phyloP scores from a whole-genome alignment of 257 asterid species.

The Rehmannia glutinosa region DNA sequence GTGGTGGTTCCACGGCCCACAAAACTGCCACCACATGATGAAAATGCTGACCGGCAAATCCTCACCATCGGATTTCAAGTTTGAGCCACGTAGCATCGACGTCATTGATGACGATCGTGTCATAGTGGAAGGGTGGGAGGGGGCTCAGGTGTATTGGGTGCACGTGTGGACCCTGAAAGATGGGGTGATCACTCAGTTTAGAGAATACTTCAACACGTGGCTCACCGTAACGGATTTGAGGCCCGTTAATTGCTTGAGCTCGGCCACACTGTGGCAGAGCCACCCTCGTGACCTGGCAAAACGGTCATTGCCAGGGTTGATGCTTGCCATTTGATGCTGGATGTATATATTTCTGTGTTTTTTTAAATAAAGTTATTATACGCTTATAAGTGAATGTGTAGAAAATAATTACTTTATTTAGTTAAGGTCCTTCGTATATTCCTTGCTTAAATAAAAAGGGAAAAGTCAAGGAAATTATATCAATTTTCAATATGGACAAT shows the following conservation, averaged over 20 bases:
- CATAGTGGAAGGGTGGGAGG: slow-evolving; percentile 93
- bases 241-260: slow-evolving; percentile 28
- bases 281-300: slow-evolving; percentile 70
- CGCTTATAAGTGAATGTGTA: neutral
- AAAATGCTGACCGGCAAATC: slow-evolving; percentile 71
- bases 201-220: slow-evolving; percentile 95
- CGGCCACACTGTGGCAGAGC: slow-evolving; percentile 86
- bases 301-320: slow-evolving; percentile 69
- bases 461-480: neutral
- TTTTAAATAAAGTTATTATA: neutral
- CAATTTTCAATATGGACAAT: neutral
- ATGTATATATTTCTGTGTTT: neutral
- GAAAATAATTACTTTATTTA: neutral
- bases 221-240: slow-evolving; percentile 69
- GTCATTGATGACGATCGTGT: slow-evolving; percentile 58
- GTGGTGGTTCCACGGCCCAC: slow-evolving; percentile 99
- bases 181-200: slow-evolving; percentile 66
- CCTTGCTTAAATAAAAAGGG: neutral
- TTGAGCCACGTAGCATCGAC: slow-evolving; percentile 64
- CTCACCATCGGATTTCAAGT: slow-evolving; percentile 41
- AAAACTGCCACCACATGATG: slow-evolving; percentile 89
- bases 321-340: slow-evolving; percentile 58
- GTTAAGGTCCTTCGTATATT: neutral
- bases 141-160: slow-evolving; percentile 76
- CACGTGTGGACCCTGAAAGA: slow-evolving; percentile 82